These are phyloP conservation scores for Pisolithus orientalis DNA, from an alignment of 768 basidiomycete genomes.

Conservation along the genomic window DNA sequence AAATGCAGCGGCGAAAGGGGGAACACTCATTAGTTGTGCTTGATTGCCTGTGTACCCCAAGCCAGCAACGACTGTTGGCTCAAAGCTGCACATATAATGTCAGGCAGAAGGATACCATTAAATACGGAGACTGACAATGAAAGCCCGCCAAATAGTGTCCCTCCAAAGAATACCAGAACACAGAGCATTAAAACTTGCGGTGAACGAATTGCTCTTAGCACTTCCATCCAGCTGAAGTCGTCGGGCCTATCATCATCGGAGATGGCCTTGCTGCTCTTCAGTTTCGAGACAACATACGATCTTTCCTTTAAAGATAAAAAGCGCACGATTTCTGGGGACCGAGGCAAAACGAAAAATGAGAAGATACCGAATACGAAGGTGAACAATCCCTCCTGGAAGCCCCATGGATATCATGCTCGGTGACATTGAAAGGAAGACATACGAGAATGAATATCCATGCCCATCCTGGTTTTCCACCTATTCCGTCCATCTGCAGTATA, in stretches of 20 bases:
- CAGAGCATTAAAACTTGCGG: slow-evolving; percentile 52
- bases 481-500: slow-evolving; percentile 50
- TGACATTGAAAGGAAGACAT: not conserved
- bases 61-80: slow-evolving; percentile 62
- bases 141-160: slow-evolving; percentile 10
- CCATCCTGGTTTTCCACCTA: slow-evolving; percentile 50
- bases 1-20: slow-evolving; percentile 47
- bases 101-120: slow-evolving; percentile 28
- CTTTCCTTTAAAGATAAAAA: slow-evolving; percentile 32
- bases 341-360: slow-evolving; percentile 45
- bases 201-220: slow-evolving; percentile 39
- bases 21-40: slow-evolving; percentile 48
- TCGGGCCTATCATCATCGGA: slow-evolving; percentile 38
- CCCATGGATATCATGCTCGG: not conserved
- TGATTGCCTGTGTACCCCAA: slow-evolving; percentile 38
- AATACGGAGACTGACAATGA: slow-evolving; percentile 15
- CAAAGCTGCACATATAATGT: slow-evolving; percentile 45
- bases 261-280: slow-evolving; percentile 25
- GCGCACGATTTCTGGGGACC: slow-evolving; percentile 33
- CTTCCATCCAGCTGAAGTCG: slow-evolving; percentile 54
- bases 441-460: slow-evolving; percentile 55
- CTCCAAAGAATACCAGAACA: slow-evolving; percentile 45
- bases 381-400: slow-evolving; percentile 49
- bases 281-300: slow-evolving; percentile 32
- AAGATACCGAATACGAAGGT: slow-evolving; percentile 51